Conservation (phyloP, 129 eudicot species). For the Erigeron canadensis region DNA sequence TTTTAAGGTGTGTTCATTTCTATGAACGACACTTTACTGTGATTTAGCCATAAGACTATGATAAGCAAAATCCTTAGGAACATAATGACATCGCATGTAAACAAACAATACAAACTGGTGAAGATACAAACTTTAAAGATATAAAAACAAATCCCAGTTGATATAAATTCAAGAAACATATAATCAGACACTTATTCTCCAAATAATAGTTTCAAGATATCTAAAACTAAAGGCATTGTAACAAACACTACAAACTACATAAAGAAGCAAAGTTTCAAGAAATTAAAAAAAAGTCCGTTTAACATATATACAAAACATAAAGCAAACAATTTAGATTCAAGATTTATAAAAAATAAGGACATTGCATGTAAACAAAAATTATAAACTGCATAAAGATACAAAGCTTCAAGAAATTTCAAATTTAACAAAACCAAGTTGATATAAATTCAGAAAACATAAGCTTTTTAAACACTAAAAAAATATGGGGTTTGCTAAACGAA, state of each 20-base stretch:
- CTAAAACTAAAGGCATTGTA: slow-evolving; percentile 2
- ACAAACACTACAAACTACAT: slow-evolving; percentile 1
- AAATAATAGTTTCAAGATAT: slow-evolving; percentile 1
- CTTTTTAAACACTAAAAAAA: no score
- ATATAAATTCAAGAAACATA: slow-evolving; percentile 20
- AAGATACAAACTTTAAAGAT: slow-evolving; percentile 6
- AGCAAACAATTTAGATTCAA: neutral
- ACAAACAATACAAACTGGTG: slow-evolving; percentile 11
- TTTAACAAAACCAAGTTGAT: slow-evolving; percentile 19
- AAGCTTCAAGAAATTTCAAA: slow-evolving; percentile 19
- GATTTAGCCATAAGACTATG: no score
- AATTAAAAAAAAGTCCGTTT: neutral
- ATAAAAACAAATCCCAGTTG: slow-evolving; percentile 22
- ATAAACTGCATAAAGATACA: slow-evolving; percentile 10
- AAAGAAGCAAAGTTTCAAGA: slow-evolving; percentile 13
- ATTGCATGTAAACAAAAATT: slow-evolving; percentile 12
- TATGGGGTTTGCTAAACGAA: no score
- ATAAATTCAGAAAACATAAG: slow-evolving; percentile 24
- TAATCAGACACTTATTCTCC: slow-evolving; percentile 2
- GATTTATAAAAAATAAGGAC: neutral
- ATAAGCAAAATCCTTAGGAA: neutral
- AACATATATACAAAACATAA: neutral
- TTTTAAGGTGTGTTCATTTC: no score
- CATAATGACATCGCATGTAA: neutral
- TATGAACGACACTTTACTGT: no score